These are phyloP conservation scores for Selenicereus undatus DNA, from an alignment of 148 eudicot genomes.

Conservation along the genomic window DNA sequence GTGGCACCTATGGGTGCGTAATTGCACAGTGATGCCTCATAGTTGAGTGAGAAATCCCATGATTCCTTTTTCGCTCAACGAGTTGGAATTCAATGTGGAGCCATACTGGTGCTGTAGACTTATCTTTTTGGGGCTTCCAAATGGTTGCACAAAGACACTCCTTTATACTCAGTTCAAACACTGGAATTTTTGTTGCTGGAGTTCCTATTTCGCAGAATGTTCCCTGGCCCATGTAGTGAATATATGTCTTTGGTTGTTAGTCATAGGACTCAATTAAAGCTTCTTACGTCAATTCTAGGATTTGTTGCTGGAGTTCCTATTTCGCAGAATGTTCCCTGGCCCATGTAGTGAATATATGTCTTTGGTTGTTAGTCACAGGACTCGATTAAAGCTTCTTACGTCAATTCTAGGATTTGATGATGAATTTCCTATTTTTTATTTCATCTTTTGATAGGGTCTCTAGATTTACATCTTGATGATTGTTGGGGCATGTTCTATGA, in stretches of 20 bases:
- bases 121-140: background rate
- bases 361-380: too few relatives aligned
- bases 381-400: too few relatives aligned
- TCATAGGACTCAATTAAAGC: too few relatives aligned
- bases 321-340: too few relatives aligned
- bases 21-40: background rate
- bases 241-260: too few relatives aligned
- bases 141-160: background rate
- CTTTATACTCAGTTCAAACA: too few relatives aligned
- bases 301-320: background rate
- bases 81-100: background rate
- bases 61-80: background rate
- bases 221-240: too few relatives aligned
- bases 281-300: background rate
- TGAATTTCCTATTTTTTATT: background rate
- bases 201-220: background rate
- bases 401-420: background rate
- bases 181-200: background rate
- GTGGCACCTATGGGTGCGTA: background rate
- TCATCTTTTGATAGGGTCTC: background rate
- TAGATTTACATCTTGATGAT: background rate
- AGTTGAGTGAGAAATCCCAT: background rate
- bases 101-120: background rate
- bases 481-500: background rate
- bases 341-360: too few relatives aligned